Percentiles rank a stretch among this genome's conserved stretches.
Conservation (phyloP, 2,329 filamentous ascomycete species). For the Dendrostoma leiphaemia region DNA sequence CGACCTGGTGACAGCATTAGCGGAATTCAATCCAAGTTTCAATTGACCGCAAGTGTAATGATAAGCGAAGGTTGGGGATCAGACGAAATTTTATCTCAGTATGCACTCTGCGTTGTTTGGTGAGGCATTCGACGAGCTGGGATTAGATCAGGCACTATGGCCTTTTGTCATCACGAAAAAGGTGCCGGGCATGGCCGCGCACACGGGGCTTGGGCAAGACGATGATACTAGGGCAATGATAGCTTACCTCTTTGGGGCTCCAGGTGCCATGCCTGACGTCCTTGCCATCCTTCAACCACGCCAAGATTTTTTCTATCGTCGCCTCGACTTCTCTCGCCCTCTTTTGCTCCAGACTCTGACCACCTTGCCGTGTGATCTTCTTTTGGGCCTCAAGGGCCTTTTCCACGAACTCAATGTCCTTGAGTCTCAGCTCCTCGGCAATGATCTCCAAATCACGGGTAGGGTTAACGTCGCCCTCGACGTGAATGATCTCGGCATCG, state of each 20-base stretch:
- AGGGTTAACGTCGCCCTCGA: constrained; percentile 97
- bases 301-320: constrained; percentile 85
- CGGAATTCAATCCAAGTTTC: neutral
- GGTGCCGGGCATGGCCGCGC: neutral
- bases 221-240: constrained; percentile 21
- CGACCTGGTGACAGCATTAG: constrained; percentile 63
- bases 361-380: constrained; percentile 93
- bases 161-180: constrained; percentile 95
- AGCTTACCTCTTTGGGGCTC: constrained; percentile 89
- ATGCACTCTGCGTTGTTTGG: constrained; percentile 71
- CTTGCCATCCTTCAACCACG: constrained; percentile 81
- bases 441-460: constrained; percentile 94
- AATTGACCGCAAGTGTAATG: constrained; percentile 1
- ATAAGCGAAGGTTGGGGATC: constrained; percentile 40
- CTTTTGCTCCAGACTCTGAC: constrained; percentile 96
- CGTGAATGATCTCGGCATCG: constrained; percentile 98
- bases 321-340: constrained; percentile 94
- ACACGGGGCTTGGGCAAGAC: constrained; percentile 9
- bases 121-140: constrained; percentile 99
- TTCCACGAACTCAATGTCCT: constrained; percentile 98
- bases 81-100: constrained; percentile 84
- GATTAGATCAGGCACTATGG: constrained; percentile 91
- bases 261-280: constrained; percentile 90
- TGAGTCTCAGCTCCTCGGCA: constrained; percentile 91
- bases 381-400: constrained; percentile 88